A percentile compares a stretch with the other conserved stretches of the same genome.
Conservation (phyloP, 495 filamentous ascomycete species). For the Bacidia gigantensis region DNA sequence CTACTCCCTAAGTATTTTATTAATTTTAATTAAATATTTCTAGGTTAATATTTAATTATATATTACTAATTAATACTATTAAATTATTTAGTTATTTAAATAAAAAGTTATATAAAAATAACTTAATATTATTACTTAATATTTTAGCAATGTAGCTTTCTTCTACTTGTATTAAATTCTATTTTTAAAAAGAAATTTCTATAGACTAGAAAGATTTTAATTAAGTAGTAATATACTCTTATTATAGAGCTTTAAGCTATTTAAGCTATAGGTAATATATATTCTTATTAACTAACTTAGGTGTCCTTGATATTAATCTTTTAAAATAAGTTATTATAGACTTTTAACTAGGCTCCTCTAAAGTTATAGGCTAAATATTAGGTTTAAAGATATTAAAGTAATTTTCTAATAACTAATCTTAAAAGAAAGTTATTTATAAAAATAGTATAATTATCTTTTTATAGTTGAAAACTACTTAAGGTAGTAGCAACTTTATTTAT, state of each 20-base stretch:
- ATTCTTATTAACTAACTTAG: too few relatives aligned
- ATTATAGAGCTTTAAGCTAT: not conserved
- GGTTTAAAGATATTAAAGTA: too few relatives aligned
- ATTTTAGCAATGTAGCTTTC: constrained; percentile 1
- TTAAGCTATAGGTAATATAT: not conserved
- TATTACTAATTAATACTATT: not conserved
- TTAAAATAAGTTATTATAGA: not conserved
- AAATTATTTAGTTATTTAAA: not conserved
- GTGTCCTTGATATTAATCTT: not conserved
- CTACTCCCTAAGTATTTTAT: not conserved
- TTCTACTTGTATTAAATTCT: not conserved
- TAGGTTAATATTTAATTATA: not conserved
- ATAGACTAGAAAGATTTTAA: too few relatives aligned
- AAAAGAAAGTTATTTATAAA: not conserved
- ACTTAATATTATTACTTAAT: constrained; percentile 3
- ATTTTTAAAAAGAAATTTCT: constrained; percentile 3
- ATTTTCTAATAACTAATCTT: not conserved
- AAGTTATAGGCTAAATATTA: not conserved
- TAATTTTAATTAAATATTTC: not conserved
- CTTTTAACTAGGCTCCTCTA: not conserved
- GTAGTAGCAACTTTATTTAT: not conserved
- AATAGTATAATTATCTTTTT: constrained; percentile 1
- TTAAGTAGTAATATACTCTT: not conserved
- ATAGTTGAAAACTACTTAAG: not conserved
- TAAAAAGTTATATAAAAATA: constrained; percentile 1